Base-by-base conservation (phyloP, 169 alveolate genomes). In the Plasmodium coatneyi region DNA sequence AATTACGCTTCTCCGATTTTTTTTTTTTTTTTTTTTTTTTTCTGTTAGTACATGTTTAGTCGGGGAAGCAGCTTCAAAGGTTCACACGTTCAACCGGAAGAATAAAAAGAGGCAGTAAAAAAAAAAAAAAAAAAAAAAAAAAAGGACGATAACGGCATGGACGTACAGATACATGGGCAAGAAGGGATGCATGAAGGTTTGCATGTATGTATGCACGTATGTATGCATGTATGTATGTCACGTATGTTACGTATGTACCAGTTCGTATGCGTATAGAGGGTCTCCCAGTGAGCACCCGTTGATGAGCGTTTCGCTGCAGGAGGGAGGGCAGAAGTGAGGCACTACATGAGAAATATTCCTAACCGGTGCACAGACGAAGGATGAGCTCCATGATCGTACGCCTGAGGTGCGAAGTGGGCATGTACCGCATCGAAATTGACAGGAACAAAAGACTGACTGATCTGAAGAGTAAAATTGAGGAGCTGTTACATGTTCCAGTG, bases 341-440 rank as follows among this genome's bases (percentile, higher is more conserved):
- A 49, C 60, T 22, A 49, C 60, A 22, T 19, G 60, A 49, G 7
- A 6, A 22, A 22, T 5, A 41, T 22, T 0, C 60, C 60, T n/a
- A 49, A 4, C 7, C 60, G 22, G 16, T 3, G 22, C 60, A 4
- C 6, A 12, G 60, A n/a, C 72, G 32, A 19, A 66, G 39, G 19
- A 84, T 84, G 92, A 84, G 80, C 78, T 19, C 39, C 56, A 84
- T 84, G 56, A 72, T 84, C 80, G 72, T 84, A 22, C 49, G 92
- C 28, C 60, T 84, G n/a, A 52, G 83, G 39, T 84, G 92, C 60
- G 82, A 30, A 36, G 56, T 74, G 0, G 92, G 92, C 5, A 14
- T 84, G 39, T 84, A 84, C 25, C 83, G 92, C 54, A 71, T 84
- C 36, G 92, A 84, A 34, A 72, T 84, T 6, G 66, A 74, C 10